phyloP scores from a whole-genome alignment of 2,329 filamentous ascomycete species.

The Ophiostoma piceae region DNA sequence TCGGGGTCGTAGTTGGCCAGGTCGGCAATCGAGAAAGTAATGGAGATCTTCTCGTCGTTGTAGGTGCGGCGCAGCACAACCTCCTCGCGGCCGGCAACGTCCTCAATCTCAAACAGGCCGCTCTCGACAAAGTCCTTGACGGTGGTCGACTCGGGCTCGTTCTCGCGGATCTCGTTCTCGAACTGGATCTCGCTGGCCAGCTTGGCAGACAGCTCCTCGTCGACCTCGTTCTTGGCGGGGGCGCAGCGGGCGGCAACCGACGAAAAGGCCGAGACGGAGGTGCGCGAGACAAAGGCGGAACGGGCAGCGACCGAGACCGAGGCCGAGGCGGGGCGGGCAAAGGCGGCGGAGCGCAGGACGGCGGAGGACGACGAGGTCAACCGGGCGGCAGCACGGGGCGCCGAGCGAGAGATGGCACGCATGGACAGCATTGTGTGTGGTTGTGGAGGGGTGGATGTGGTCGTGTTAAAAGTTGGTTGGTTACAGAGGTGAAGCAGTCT shows the following conservation, averaged over 20 bases:
- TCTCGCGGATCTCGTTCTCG: constrained; percentile 73
- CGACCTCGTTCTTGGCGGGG: constrained; percentile 46
- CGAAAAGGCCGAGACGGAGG: constrained; percentile 42
- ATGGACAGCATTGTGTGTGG: constrained; percentile 61
- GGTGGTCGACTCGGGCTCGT: constrained; percentile 65
- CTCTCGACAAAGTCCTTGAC: constrained; percentile 86
- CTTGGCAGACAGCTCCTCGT: constrained; percentile 80
- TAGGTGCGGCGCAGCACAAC: constrained; percentile 77
- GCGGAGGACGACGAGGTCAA: constrained; percentile 33
- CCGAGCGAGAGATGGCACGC: constrained; percentile 59
- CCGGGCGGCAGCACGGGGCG: constrained; percentile 59
- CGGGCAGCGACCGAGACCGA: constrained; percentile 31
- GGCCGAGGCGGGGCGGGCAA: constrained; percentile 14
- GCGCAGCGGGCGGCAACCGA: constrained; percentile 43
- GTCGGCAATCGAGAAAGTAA: constrained; percentile 81
- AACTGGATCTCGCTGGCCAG: constrained; percentile 77
- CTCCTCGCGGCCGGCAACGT: constrained; percentile 79
- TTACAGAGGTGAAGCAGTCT: not conserved
- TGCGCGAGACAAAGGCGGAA: constrained; percentile 31
- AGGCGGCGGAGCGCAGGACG: not conserved
- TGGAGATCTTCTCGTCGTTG: constrained; percentile 73
- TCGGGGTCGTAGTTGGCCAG: constrained; percentile 63
- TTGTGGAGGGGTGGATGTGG: constrained; percentile 2
- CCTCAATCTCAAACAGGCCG: constrained; percentile 75
- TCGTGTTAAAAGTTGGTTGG: not conserved